These are phyloP conservation scores for Metschnikowia continentalis DNA, from an alignment of 805 yeast species.

Conservation along the genomic window DNA sequence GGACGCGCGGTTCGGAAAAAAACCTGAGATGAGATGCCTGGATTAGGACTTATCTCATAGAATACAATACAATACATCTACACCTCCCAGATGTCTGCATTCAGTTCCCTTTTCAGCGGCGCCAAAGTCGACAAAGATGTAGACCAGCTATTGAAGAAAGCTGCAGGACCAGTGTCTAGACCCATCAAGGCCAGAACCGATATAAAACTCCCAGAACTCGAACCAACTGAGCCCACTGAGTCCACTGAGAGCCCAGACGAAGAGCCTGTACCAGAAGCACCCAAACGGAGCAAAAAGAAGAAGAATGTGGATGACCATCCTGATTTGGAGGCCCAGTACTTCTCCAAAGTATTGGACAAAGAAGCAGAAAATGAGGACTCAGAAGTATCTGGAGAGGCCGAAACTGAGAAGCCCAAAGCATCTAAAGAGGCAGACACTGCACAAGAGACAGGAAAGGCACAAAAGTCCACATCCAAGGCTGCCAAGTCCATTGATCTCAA, in stretches of 20 bases:
- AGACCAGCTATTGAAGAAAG: constrained; percentile 27
- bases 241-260: constrained; percentile 10
- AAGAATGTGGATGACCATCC: constrained; percentile 2
- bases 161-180: constrained; percentile 47
- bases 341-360: constrained; percentile 15
- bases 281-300: constrained; percentile 3
- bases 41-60: no score
- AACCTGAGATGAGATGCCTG: constrained; percentile 12
- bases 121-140: constrained; percentile 27
- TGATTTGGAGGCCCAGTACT: constrained; percentile 10
- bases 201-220: constrained; percentile 8
- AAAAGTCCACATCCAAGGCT: constrained; percentile 11
- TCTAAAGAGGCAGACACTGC: constrained; percentile 18
- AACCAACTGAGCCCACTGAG: constrained; percentile 12
- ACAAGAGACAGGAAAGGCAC: background rate
- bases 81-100: constrained; percentile 28
- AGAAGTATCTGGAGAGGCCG: constrained; percentile 3
- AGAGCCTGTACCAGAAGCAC: background rate
- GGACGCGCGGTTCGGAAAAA: background rate
- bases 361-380: constrained; percentile 5
- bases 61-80: no score
- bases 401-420: constrained; percentile 15
- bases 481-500: constrained; percentile 58
- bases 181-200: constrained; percentile 31
- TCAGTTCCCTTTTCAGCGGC: constrained; percentile 31